A percentile compares a stretch with the other conserved stretches of the same genome.
Conservation (phyloP, 495 filamentous ascomycete species). For the Articulospora tetracladia region DNA sequence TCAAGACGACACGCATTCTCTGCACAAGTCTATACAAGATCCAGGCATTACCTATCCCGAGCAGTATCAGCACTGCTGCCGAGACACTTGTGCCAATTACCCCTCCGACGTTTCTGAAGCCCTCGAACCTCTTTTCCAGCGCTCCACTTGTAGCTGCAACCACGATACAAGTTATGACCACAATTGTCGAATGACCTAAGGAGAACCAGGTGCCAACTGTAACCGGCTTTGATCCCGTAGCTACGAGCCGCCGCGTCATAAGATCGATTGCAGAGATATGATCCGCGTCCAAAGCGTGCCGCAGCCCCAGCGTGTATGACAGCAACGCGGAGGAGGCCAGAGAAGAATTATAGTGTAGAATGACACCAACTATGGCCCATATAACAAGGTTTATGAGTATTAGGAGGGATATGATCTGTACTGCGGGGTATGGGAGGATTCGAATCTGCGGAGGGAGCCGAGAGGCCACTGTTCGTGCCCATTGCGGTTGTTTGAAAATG, state of each 20-base stretch:
- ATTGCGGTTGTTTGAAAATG: background rate
- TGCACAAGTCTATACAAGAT: slow-evolving; percentile 73
- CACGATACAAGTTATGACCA: slow-evolving; percentile 84
- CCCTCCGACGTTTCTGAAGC: slow-evolving; percentile 75
- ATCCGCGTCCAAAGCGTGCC: slow-evolving; percentile 94
- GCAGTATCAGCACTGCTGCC: slow-evolving; percentile 73
- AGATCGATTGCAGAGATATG: slow-evolving; percentile 96
- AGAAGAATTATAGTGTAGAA: slow-evolving; percentile 51
- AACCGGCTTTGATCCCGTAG: slow-evolving; percentile 80
- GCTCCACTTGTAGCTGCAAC: slow-evolving; percentile 88
- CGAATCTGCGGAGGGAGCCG: slow-evolving; percentile 13
- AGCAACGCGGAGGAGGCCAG: slow-evolving; percentile 77
- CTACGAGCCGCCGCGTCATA: slow-evolving; percentile 89
- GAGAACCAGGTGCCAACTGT: slow-evolving; percentile 95
- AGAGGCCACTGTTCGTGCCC: background rate
- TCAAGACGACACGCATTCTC: slow-evolving; percentile 59
- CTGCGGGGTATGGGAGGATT: slow-evolving; percentile 58
- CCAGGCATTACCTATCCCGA: slow-evolving; percentile 82
- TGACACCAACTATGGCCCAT: slow-evolving; percentile 69
- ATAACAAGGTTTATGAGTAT: slow-evolving; percentile 62
- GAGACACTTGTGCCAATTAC: slow-evolving; percentile 85
- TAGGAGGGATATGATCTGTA: slow-evolving; percentile 64
- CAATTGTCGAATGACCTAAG: slow-evolving; percentile 90
- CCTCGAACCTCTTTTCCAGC: slow-evolving; percentile 71
- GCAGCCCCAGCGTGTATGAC: slow-evolving; percentile 83